Conservation (phyloP, 441 rosid genomes). For the Populus trichocarpa region DNA sequence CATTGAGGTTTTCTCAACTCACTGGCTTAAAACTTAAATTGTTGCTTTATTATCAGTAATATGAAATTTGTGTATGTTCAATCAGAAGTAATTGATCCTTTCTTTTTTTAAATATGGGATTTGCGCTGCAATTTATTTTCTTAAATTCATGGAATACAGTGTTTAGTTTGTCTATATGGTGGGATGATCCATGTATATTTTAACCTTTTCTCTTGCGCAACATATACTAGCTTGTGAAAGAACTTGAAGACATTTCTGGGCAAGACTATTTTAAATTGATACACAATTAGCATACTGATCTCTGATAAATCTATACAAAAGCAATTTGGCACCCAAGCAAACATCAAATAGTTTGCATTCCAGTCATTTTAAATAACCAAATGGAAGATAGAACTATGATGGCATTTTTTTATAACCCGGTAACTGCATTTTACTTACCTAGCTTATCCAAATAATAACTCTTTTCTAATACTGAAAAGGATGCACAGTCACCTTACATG, state of each 20-base stretch:
- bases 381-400: neutral
- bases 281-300: too few relatives aligned
- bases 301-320: neutral
- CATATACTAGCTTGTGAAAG: too few relatives aligned
- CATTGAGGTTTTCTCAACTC: slow-evolving; percentile 56
- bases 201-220: neutral
- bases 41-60: neutral
- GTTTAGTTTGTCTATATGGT: neutral
- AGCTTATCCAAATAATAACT: neutral
- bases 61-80: neutral
- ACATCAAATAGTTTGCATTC: too few relatives aligned
- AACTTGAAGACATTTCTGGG: neutral
- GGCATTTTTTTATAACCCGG: neutral
- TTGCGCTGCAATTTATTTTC: neutral
- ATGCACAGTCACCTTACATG: neutral
- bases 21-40: slow-evolving; percentile 17
- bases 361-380: too few relatives aligned
- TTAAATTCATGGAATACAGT: neutral
- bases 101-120: neutral
- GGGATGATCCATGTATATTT: neutral
- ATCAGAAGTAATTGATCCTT: neutral
- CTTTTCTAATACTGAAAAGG: neutral
- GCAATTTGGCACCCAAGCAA: neutral
- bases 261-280: too few relatives aligned
- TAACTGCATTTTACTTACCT: neutral